Conservation (phyloP, 768 basidiomycete genomes). For the Dacryopinax primogenitus region DNA sequence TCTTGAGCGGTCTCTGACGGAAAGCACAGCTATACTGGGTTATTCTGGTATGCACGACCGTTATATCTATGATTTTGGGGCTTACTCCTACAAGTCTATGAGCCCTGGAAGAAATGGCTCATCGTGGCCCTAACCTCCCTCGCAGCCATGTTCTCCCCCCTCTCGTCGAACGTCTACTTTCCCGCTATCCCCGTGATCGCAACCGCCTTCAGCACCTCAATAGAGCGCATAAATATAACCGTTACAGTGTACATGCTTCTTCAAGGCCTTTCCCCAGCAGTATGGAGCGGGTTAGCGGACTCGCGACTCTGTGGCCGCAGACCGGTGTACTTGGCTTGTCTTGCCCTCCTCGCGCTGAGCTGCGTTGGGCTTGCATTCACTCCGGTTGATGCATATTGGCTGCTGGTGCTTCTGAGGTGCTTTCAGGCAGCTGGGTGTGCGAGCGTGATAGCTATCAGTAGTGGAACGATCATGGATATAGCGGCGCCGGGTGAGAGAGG, state of each 20-base stretch:
- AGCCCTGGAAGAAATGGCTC: constrained; percentile 8
- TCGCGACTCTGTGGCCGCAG: not conserved
- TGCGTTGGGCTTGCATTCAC: constrained; percentile 25
- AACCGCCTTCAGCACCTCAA: constrained; percentile 18
- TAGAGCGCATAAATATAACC: constrained; percentile 23
- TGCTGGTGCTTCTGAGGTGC: constrained; percentile 22
- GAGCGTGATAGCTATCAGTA: constrained; percentile 65
- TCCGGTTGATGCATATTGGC: constrained; percentile 24
- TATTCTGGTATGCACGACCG: not conserved
- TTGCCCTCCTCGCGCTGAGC: constrained; percentile 21
- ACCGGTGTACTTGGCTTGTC: constrained; percentile 37
- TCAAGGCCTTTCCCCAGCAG: constrained; percentile 24
- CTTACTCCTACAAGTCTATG: not conserved
- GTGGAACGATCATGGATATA: constrained; percentile 70
- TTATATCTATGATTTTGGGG: too few species aligned
- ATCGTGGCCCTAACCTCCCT: constrained; percentile 2
- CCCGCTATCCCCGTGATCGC: constrained; percentile 55
- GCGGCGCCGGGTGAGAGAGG: constrained; percentile 60
- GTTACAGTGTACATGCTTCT: constrained; percentile 25
- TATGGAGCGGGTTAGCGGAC: constrained; percentile 22
- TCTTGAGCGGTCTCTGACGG: not conserved
- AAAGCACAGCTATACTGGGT: not conserved
- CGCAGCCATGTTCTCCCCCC: constrained; percentile 5
- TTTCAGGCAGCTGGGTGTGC: constrained; percentile 17
- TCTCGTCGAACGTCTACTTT: constrained; percentile 54